Base-by-base conservation (phyloP, 169 alveolate genomes). In the Eimeria maxima region DNA sequence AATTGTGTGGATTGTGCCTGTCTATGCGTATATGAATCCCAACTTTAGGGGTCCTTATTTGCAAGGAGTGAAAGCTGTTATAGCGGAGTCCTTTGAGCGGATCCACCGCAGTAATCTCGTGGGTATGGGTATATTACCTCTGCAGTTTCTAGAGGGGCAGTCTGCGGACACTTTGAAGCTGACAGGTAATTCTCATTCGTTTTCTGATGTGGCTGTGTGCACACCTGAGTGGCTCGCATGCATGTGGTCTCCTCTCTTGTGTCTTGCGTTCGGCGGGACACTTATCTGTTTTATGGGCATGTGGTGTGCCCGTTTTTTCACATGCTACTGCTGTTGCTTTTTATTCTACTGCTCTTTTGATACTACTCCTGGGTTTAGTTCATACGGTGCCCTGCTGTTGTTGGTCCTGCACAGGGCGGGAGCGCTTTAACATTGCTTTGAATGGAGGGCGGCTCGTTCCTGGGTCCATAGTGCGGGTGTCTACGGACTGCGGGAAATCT, bases 61-160 rank as follows among this genome's bases (percentile, higher is more conserved):
- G 74, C 97, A 98, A 95, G 99, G 99, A 27, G 99, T 99, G 63
- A 98, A 98, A 96, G 99, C 99, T 33, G 98, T 99, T 78, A 95
- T 99, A 83, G 99, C 99, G 3, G 98, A 99, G 97, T 97, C 99
- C 74, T 99, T 97, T 96, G 99, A 99, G 95, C 98, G 99, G 95
- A 99, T 99, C 93, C 99, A 99, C 98, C 97, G 99, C 96, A 97
- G 99, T 83, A 99, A 99, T 95, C 97, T 99, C 65, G 99, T 99
- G 57, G 99, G 99, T 22, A 99, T 99, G 99, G 99, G 99, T 71
- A 98, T 99, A 29, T 91, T 99, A 38, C 99, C 99, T 24, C 98
- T 99, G 50, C 99, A 99, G 96, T 99, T 98, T 97, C 71, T 96
- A 90, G 98, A 97, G 53, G 99, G 99, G n/a, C 98, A 98, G 96